Base-by-base conservation (phyloP, 2,329 filamentous ascomycete species). In the Claviceps fusiformis region DNA sequence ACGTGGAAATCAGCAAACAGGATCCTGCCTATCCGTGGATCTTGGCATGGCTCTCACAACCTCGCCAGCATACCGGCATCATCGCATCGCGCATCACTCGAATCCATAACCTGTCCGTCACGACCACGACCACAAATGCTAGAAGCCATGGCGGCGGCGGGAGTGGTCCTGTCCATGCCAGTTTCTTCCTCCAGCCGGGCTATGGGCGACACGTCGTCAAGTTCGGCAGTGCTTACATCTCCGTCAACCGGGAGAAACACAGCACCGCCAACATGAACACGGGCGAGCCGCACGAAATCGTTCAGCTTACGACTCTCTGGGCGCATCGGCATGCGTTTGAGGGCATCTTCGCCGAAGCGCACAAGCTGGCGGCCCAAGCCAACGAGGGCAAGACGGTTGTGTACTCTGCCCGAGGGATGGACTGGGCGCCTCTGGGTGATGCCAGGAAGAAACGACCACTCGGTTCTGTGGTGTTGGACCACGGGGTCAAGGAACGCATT, bases 21-120 rank as follows among this genome's bases (percentile, higher is more conserved):
- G 93, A 98, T 71, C 83, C 89, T 48, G 91, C 92, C 1, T 98
- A 97, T 68, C 84, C 84, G 45, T 97, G 91, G 92, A 83, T 98
- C 46, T 78, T 98, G 10, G 85, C 91, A 60, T 98, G 93, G 91
- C 87, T 98, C 68, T 91, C 90, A 7, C 80, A 89, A 55, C 89
- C 89, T 60, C 88, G 90, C 53, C 78, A 83, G 54, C 70, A 75
- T 65, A 74, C 64, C 62, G 87, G 76, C 58, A 86, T 78, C 64
- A 71, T 85, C 41, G 76, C 77, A 24, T 77, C 73, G 35, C 77
- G 75, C 45, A 67, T 85, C 53, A 83, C 80, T 6, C 75, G 79
- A 61, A 77, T 82, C 61, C 79, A 82, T 61, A 78, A 83, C 62
- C 71, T 81, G 1, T 79, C 78, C 13, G 78, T 81, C 57, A 75